Conservation (phyloP, 129 eudicot genomes). For the Tagetes patula region DNA sequence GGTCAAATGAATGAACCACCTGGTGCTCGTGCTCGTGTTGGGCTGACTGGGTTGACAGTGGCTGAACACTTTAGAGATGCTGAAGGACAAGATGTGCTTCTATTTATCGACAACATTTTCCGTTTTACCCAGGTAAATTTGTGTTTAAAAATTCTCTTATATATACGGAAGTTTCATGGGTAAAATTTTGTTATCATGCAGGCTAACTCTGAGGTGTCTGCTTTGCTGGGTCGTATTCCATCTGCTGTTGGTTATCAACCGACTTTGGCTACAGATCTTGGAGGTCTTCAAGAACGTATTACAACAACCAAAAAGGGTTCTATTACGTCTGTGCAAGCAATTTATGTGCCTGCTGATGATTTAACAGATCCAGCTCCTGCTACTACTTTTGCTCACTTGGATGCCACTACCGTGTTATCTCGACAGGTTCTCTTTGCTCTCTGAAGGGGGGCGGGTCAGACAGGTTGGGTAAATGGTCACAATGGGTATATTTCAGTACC, state of each 20-base stretch:
- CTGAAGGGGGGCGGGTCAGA: not conserved
- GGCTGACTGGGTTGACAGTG: conserved; percentile 47
- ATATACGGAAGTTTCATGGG: not conserved
- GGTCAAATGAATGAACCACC: conserved; percentile 52
- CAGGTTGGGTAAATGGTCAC: not conserved
- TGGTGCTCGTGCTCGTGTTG: conserved; percentile 57
- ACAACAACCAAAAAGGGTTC: conserved; percentile 52
- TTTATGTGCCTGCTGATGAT: conserved; percentile 50
- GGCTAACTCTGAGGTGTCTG: conserved; percentile 53
- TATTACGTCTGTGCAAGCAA: conserved; percentile 48
- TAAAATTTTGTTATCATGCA: conserved; percentile 1
- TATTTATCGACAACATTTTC: conserved; percentile 90
- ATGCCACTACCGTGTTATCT: conserved; percentile 43
- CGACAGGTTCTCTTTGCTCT: conserved; percentile 25
- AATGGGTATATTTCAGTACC: not conserved
- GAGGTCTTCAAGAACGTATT: conserved; percentile 50
- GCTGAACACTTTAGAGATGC: conserved; percentile 99
- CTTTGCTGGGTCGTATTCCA: conserved; percentile 51
- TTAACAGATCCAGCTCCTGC: conserved; percentile 52
- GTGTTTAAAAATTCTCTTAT: not conserved
- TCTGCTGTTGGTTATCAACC: conserved; percentile 56
- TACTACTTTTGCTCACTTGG: conserved; percentile 53
- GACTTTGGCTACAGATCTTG: conserved; percentile 45
- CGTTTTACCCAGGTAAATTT: conserved; percentile 39
- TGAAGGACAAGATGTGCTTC: conserved; percentile 96